Evolutionary conservation across 2,329 filamentous ascomycete genomes (phyloP).

Genomic region (Hypoxylon sp.): DNA sequence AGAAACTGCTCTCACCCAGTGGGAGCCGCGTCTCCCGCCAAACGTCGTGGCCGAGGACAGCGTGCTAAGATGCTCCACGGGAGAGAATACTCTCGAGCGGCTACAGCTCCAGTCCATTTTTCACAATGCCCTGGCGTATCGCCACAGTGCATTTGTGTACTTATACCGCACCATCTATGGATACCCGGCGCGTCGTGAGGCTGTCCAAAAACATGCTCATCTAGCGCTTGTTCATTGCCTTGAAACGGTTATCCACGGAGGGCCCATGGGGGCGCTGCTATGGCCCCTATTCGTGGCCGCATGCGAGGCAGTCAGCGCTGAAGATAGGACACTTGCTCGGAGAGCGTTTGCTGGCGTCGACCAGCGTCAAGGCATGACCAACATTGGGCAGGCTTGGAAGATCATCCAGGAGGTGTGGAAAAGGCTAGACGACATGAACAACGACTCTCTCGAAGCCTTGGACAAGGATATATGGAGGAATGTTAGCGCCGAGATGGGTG

Average conservation of each 20-base stretch:
- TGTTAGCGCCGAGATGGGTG: slow-evolving; percentile 65
- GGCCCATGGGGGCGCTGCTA: slow-evolving; percentile 69
- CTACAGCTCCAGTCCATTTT: slow-evolving; percentile 61
- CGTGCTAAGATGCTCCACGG: slow-evolving; percentile 25
- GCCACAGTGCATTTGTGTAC: slow-evolving; percentile 65
- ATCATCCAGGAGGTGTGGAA: slow-evolving; percentile 69
- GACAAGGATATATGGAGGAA: slow-evolving; percentile 60
- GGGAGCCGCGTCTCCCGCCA: slow-evolving; percentile 61
- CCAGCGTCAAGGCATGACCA: slow-evolving; percentile 69
- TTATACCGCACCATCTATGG: slow-evolving; percentile 63
- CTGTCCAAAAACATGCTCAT: slow-evolving; percentile 63
- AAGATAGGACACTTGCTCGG: slow-evolving; percentile 60
- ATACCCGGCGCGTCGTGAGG: slow-evolving; percentile 54
- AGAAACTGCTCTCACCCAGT: slow-evolving; percentile 61
- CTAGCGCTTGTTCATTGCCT: slow-evolving; percentile 61
- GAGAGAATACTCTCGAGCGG: slow-evolving; percentile 46
- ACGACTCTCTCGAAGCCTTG: slow-evolving; percentile 36
- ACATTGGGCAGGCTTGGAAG: slow-evolving; percentile 67
- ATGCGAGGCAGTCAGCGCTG: slow-evolving; percentile 61
- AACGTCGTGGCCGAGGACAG: slow-evolving; percentile 46
- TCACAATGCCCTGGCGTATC: slow-evolving; percentile 67
- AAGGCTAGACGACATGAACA: slow-evolving; percentile 53
- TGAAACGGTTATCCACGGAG: slow-evolving; percentile 61
- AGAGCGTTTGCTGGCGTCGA: slow-evolving; percentile 62
- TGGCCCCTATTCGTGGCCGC: slow-evolving; percentile 71